Conservation (phyloP, 2,329 filamentous ascomycete species). For the Mycogone perniciosa region DNA sequence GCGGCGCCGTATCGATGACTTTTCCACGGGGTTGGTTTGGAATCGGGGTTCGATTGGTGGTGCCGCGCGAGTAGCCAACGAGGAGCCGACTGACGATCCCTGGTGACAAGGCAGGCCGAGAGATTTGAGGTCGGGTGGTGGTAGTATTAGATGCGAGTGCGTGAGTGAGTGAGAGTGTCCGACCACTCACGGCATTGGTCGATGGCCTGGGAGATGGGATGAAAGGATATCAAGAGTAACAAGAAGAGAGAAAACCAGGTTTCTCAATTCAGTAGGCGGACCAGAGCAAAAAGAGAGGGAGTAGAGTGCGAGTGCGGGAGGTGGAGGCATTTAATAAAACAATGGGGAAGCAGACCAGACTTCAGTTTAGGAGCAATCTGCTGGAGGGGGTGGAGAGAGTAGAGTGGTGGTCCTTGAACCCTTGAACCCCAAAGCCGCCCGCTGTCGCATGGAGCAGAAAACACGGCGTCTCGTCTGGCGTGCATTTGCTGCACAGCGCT, state of each 20-base stretch:
- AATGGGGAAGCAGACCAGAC: not conserved
- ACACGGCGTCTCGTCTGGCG: no score
- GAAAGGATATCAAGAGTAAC: not conserved
- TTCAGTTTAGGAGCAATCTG: not conserved
- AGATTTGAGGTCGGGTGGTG: no score
- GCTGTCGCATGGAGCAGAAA: no score
- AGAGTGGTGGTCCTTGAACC: no score
- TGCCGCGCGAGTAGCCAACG: not conserved
- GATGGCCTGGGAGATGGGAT: not conserved
- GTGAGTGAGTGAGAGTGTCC: no score
- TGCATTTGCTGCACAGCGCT: no score
- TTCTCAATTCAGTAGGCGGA: not conserved
- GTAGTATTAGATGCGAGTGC: no score
- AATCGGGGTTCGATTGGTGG: not conserved
- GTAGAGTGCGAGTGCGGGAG: constrained; percentile 6
- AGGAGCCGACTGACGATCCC: not conserved
- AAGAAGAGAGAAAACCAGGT: not conserved
- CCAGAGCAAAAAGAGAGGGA: constrained; percentile 7
- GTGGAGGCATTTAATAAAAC: constrained; percentile 15
- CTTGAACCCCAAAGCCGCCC: no score
- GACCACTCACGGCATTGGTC: no score
- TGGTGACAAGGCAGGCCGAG: no score
- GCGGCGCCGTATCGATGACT: not conserved
- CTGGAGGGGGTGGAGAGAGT: not conserved
- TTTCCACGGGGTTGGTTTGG: not conserved